Conservation (phyloP, 176 grass and related monocot genomes). For the Juncus inflexus region DNA sequence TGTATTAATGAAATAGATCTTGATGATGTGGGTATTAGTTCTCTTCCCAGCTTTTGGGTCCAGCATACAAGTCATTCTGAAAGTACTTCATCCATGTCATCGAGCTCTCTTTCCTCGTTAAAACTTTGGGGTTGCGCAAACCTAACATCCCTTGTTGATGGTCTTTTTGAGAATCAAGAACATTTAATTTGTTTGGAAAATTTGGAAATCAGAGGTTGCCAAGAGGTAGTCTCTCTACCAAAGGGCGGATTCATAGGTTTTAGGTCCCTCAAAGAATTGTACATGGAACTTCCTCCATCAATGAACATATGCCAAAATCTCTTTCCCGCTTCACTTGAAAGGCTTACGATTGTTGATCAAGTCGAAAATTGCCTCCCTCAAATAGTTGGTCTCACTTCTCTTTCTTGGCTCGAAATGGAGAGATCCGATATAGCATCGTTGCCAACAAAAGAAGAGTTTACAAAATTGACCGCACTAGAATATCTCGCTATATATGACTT, state of each 20-base stretch:
- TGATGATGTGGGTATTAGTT: conserved; percentile 6
- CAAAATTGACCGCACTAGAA: conserved; percentile 4
- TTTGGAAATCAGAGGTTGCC: conserved; percentile 6
- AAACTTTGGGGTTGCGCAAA: conserved; percentile 6
- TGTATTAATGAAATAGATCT: background rate
- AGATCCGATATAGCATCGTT: conserved; percentile 4
- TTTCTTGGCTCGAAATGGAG: conserved; percentile 13
- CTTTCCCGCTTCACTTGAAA: conserved; percentile 5
- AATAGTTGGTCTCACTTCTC: conserved; percentile 4
- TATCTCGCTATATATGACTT: conserved; percentile 10
- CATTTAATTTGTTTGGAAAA: background rate
- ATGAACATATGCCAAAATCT: background rate
- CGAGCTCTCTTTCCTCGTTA: conserved; percentile 11
- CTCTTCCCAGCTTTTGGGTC: background rate
- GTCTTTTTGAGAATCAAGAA: conserved; percentile 1
- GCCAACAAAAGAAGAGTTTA: conserved; percentile 10
- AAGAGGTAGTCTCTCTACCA: conserved; percentile 4
- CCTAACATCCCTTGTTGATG: conserved; percentile 2
- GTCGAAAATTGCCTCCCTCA: background rate
- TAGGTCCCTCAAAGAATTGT: conserved; percentile 5
- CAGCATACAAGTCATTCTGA: background rate
- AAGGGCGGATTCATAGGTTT: conserved; percentile 1
- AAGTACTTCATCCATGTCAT: background rate
- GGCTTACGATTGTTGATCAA: conserved; percentile 1
- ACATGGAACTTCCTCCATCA: conserved; percentile 13